Base-by-base conservation (phyloP, 2,329 filamentous ascomycete species). In the Sclerotinia minor region DNA sequence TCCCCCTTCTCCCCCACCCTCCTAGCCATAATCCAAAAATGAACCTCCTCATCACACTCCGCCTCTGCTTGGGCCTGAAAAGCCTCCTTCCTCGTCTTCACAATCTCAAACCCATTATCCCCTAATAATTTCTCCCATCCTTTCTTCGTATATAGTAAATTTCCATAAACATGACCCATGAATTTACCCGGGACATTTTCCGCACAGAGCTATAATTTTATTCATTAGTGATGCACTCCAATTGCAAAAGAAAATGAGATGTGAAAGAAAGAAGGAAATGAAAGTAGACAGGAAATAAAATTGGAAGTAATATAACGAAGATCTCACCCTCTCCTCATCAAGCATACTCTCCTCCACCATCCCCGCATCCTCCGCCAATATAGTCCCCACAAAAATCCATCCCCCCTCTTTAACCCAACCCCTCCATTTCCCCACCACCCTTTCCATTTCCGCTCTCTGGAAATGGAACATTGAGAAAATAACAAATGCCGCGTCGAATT, bases 21-120 rank as follows among this genome's bases (percentile, higher is more conserved):
- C 32, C 21, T 61, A 7, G 59, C 59, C 15, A n/a, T 61, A 50
- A 61, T 50, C 32, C 17, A 61, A 38, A 50, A 38, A 38, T 61
- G 45, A 2, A 38, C 2, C 19, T 61, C 45, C 7, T 13, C 15
- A 41, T 50, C 59, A 50, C 29, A 61, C 4, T 50, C n/a, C 15
- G 45, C 59, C n/a, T 38, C 54, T 17, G 11, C 54, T 8, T 0
- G 2, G 13, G 45, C 29, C 32, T 50, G 9, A 38, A 61, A 61
- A 35, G 5, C 45, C 2, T 3, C 45, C 15, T 26, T 61, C n/a
- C n/a, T 17, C n/a, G 32, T 35, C 59, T 15, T 50, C 29, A 26
- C 21, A 26, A 61, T 61, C n/a, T 61, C n/a, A 21, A 50, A 50
- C n/a, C 59, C 59, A 50, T 50, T 50, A 2, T 38, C 59, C 2